Evolutionary conservation across 1,139 yeast species (phyloP), one percentile per base, ranked within the genome.

Genomic region (Taphrina betulina): DNA sequence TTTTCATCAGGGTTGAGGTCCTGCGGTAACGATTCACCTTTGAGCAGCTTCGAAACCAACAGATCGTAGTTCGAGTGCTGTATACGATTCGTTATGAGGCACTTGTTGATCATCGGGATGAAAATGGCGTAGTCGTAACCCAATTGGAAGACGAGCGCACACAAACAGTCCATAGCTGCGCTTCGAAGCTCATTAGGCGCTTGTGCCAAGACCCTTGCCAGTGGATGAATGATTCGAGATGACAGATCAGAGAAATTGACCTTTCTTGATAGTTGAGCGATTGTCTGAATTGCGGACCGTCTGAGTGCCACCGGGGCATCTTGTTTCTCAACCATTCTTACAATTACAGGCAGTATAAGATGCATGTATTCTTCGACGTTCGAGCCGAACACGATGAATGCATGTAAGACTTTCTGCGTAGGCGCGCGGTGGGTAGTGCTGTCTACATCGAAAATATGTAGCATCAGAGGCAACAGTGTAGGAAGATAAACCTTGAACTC

Each of bases 321-420:
- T 3, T 87, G 83, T 59, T 73, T 79, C 66, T 92, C 96, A 66
- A 90, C 85, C 74, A 90, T 72, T 59, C 81, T 78, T 0, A 90
- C 94, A 36, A 90, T 77, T 52, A 86, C 84, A 0, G 97, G 97
- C 20, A 92, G 78, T 38, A 92, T 79, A 53, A 90, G 77, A 68
- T 89, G 96, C 7, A 85, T 80, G 65, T 85, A 88, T 60, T 94
- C 96, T 63, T 92, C 97, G 46, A 90, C 78, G 65, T 85, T 88
- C 28, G 85, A 75, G 0, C 96, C 96, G 69, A 92, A 88, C 0
- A 85, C 84, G n/a, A 89, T 94, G 66, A 94, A 79, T 14, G 95
- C 85, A 64, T 83, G 82, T 64, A 94, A 74, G 0, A 90, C 95
- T 62, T 87, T 83, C 40, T 83, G 72, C 0, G 95, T 81, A 0